Base-by-base conservation (phyloP, 2,329 filamentous ascomycete species). In the Fusarium sp. region DNA sequence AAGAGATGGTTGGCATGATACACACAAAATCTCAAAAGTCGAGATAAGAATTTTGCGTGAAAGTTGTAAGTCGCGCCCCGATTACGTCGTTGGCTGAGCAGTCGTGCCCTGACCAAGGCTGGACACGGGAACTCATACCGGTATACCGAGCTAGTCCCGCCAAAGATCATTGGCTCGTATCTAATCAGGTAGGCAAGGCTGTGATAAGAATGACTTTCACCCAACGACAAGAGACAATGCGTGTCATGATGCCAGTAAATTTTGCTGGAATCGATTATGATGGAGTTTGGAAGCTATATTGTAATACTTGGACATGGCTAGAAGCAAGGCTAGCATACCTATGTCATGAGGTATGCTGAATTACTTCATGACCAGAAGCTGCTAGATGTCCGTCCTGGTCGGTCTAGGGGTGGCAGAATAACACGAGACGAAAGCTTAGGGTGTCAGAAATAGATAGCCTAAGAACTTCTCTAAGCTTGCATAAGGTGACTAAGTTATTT, bases 11-110 rank as follows among this genome's bases (percentile, higher is more conserved):
- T 67, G 54, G 67, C 73, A 75, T 75, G 56, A 34, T 67, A 67
- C 36, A 18, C 50, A 30, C 53, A 50, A 55, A 38, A 26, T 33
- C 46, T 47, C n/a, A 34, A 50, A 52, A 26, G 50, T 52, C 42
- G 41, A 45, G 42, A 60, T 55, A 60, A 49, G 31, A 56, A 45
- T 41, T 69, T 57, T 70, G 66, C 41, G 37, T 62, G 20, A 57
- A 58, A 62, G 53, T 69, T 62, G 49, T 15, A 53, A 57, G 60
- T 51, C 42, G 52, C 58, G 56, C 65, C 62, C 54, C 69, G 46
- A 74, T 72, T 72, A 65, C 67, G 67, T 70, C 71, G 71, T 72
- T 72, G 55, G 67, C 57, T 58, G 46, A 58, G 62, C 53, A 36
- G 56, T 60, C 41, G 18, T 62, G 55, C 61, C 66, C 46, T 67